Evolutionary conservation across 805 yeast genomes (phyloP).

Genomic region (Candida fluviatilis): DNA sequence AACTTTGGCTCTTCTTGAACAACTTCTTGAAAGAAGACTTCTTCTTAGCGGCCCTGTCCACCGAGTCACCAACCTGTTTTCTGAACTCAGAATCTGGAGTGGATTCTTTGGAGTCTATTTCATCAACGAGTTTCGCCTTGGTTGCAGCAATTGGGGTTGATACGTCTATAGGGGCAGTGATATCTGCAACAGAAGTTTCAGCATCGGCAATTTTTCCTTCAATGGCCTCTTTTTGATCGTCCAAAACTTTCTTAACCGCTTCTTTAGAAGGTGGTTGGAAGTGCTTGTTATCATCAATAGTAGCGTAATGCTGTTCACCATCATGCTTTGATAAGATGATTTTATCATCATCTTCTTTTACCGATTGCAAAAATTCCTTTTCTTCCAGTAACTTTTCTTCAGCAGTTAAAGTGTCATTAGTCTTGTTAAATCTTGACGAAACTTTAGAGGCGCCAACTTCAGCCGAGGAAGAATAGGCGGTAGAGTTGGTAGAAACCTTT

Average conservation of each 20-base stretch:
- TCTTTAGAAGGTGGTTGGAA: constrained; percentile 12
- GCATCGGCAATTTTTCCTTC: too few relatives aligned
- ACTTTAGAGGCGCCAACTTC: not conserved
- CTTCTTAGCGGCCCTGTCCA: constrained; percentile 11
- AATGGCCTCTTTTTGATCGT: too few relatives aligned
- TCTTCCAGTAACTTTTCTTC: constrained; percentile 1
- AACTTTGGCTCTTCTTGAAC: too few relatives aligned
- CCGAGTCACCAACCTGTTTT: not conserved
- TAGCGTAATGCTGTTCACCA: constrained; percentile 12
- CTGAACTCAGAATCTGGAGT: not conserved
- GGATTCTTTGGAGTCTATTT: not conserved
- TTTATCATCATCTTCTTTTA: constrained; percentile 20
- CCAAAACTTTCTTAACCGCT: constrained; percentile 7
- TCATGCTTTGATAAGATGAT: constrained; percentile 17
- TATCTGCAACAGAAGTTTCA: constrained; percentile 1
- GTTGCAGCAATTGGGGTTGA: not conserved
- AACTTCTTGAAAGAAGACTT: constrained; percentile 17
- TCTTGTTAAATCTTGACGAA: not conserved
- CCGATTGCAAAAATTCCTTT: constrained; percentile 11
- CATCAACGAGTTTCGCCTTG: not conserved
- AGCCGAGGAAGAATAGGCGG: not conserved
- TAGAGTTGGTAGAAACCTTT: not conserved
- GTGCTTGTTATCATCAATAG: constrained; percentile 39
- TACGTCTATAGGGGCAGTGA: too few relatives aligned
- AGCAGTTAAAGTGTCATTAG: not conserved